Percentiles rank a stretch among this genome's conserved stretches.
Evolutionary conservation across 495 filamentous ascomycete species (phyloP).

Genomic region (Penicillium steckii): DNA sequence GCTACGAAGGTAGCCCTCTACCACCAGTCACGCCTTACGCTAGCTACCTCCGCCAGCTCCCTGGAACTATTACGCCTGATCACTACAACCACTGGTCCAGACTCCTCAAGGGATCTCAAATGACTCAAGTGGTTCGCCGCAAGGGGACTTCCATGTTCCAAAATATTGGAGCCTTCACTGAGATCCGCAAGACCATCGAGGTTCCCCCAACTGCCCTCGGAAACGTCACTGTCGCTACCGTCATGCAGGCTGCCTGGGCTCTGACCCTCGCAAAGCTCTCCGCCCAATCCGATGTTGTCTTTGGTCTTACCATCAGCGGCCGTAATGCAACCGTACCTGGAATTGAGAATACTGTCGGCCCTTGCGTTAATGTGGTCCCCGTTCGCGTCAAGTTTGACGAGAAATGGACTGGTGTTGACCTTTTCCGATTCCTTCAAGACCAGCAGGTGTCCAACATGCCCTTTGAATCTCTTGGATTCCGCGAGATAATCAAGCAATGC

Average conservation of each 20-base stretch:
- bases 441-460: constrained; percentile 60
- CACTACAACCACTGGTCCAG: constrained; percentile 54
- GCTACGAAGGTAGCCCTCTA: constrained; percentile 50
- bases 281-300: constrained; percentile 51
- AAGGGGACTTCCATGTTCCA: constrained; percentile 38
- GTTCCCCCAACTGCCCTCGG: constrained; percentile 38
- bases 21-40: constrained; percentile 53
- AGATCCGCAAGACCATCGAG: constrained; percentile 39
- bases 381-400: constrained; percentile 52
- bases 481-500: constrained; percentile 58
- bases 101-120: constrained; percentile 43
- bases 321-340: constrained; percentile 54
- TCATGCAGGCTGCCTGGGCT: constrained; percentile 59
- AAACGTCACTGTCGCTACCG: constrained; percentile 54
- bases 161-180: constrained; percentile 36
- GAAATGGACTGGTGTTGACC: constrained; percentile 48
- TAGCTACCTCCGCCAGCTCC: constrained; percentile 54
- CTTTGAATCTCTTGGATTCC: constrained; percentile 57
- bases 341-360: constrained; percentile 54
- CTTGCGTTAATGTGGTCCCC: constrained; percentile 60
- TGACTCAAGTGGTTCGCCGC: constrained; percentile 45
- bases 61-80: constrained; percentile 42
- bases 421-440: constrained; percentile 55
- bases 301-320: constrained; percentile 55
- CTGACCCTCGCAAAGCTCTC: constrained; percentile 51